A percentile compares a stretch with the other conserved stretches of the same genome.
phyloP scores from a whole-genome alignment of 1,139 yeast species.

The Scheffersomyces stambukii region DNA sequence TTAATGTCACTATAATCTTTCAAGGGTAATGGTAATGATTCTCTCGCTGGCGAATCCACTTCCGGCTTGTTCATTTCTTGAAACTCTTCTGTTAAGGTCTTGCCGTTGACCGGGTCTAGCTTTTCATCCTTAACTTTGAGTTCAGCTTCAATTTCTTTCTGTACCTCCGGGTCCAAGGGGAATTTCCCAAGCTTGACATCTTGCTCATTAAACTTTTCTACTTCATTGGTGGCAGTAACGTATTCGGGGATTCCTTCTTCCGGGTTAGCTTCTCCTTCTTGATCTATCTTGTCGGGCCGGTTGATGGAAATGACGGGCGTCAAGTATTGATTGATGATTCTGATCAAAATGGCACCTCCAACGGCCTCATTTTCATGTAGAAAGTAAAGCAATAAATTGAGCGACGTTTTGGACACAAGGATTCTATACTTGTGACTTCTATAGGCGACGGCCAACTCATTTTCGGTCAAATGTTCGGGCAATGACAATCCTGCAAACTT shows the following conservation, averaged over 20 bases:
- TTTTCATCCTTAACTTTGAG: constrained; percentile 71
- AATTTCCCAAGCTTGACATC: constrained; percentile 77
- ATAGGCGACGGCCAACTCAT: constrained; percentile 75
- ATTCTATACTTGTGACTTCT: constrained; percentile 70
- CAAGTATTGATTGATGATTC: constrained; percentile 82
- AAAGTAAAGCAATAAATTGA: constrained; percentile 79
- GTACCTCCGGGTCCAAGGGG: constrained; percentile 83
- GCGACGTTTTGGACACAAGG: constrained; percentile 76
- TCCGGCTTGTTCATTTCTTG: constrained; percentile 46
- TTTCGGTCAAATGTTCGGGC: constrained; percentile 78
- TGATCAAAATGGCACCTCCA: constrained; percentile 84
- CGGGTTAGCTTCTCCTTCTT: constrained; percentile 47
- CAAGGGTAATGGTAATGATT: constrained; percentile 77
- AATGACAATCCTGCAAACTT: constrained; percentile 70
- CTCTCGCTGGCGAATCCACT: constrained; percentile 70
- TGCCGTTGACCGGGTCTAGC: constrained; percentile 33
- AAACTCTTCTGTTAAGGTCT: constrained; percentile 45
- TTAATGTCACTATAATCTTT: constrained; percentile 77
- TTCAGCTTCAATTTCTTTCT: constrained; percentile 80
- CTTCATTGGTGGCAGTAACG: constrained; percentile 42
- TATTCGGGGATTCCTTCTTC: constrained; percentile 65
- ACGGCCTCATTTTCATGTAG: constrained; percentile 88
- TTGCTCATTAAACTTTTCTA: constrained; percentile 62
- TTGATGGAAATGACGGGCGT: constrained; percentile 59
- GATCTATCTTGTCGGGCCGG: constrained; percentile 42